These are phyloP conservation scores for Ganoderma sp. DNA, from an alignment of 1,284 basidiomycete genomes.

Conservation along the genomic window DNA sequence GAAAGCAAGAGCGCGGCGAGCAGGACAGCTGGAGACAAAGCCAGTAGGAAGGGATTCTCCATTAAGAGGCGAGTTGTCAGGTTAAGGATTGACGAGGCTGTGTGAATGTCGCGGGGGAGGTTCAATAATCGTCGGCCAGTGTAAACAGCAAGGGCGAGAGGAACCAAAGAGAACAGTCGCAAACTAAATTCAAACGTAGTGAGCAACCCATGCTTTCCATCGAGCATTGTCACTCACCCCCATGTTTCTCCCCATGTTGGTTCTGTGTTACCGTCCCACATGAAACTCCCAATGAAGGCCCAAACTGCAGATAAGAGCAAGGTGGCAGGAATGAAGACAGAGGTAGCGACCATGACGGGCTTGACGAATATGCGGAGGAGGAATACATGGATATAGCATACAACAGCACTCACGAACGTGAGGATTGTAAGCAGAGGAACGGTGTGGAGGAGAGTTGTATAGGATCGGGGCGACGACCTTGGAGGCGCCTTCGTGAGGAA, in stretches of 20 bases:
- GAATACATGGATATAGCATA: constrained; percentile 80
- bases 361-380: constrained; percentile 80
- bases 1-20: constrained; percentile 74
- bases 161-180: constrained; percentile 79
- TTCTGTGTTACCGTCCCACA: constrained; percentile 73
- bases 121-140: constrained; percentile 76
- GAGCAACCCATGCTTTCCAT: not conserved
- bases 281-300: constrained; percentile 90
- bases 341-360: constrained; percentile 82
- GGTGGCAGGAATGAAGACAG: constrained; percentile 80
- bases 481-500: constrained; percentile 55
- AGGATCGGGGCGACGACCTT: constrained; percentile 49
- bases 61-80: constrained; percentile 82
- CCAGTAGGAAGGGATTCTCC: constrained; percentile 80
- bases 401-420: constrained; percentile 71
- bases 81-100: constrained; percentile 79
- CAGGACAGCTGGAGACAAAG: constrained; percentile 81
- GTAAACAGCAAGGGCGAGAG: constrained; percentile 71
- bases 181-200: constrained; percentile 48
- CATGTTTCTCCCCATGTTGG: constrained; percentile 83
- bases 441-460: constrained; percentile 80
- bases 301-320: constrained; percentile 84
- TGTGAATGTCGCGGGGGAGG: constrained; percentile 69
- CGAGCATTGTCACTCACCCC: constrained; percentile 57
- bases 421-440: constrained; percentile 85